Evolutionary conservation across 176 grass and related monocot genomes (phyloP), one percentile per base, ranked within the genome.

Genomic region (Triticum timopheevii): DNA sequence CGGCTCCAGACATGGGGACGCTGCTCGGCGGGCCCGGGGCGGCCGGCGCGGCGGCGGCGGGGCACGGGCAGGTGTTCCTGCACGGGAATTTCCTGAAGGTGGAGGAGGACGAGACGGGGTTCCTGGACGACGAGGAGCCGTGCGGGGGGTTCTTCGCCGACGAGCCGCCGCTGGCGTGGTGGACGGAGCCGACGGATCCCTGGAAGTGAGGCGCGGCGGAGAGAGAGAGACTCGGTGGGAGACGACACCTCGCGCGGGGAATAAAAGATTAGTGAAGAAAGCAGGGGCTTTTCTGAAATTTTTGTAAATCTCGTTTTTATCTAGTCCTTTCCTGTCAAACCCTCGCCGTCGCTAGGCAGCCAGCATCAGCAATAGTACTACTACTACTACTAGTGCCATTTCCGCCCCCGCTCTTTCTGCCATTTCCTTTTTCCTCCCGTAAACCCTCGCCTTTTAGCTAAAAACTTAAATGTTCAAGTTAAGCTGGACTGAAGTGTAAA

Each of bases 151-250:
- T 96, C 82, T 96, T 96, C 84, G 73, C 86, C 69, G 94, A 92
- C 33, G 94, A 96, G 24, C 86, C 94, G 38, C 80, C 94, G 80
- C 80, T 96, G 71, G 38, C 91, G 28, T 96, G 94, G 94, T 93
- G 89, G 86, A 87, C 92, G 19, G 93, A 83, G 69, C 72, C 90
- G 63, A 70, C 84, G 56, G 89, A 88, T 49, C 89, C 80, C 54
- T 93, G 94, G 89, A 87, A 69, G 73, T 93, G 74, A 80, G 38
- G 65, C 19, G 73, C 34, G 67, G 34, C 84, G 12, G 38, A 1
- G 24, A 73, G 33, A 15, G 47, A 4, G 47, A 16, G 49, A 2
- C 50, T 54, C 79, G 61, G 12, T 34, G 52, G 72, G 47, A 27
- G 28, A 77, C 56, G 61, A 65, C 42, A 69, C 34, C 65, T 42